phyloP scores from a whole-genome alignment of 352 stramenopile species.

The Globisporangium echinulatum region DNA sequence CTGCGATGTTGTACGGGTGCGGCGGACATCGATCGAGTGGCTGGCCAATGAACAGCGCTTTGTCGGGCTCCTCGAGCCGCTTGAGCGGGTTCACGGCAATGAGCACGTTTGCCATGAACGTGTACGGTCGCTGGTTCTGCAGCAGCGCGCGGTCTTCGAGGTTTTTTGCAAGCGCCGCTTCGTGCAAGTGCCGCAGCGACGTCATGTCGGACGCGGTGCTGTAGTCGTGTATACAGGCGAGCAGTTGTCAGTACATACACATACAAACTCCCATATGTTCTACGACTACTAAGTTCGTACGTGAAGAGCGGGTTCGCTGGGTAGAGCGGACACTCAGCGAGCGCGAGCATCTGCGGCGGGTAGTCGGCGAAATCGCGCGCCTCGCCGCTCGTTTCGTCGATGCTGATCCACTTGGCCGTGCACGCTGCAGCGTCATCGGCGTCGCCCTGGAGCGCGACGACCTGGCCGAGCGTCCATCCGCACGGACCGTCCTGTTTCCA shows the following conservation, averaged over 20 bases:
- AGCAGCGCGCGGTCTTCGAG: conserved; percentile 75
- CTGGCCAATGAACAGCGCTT: conserved; percentile 63
- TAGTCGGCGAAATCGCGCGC: conserved; percentile 14
- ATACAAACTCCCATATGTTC: background rate
- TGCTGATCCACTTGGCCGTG: conserved; percentile 31
- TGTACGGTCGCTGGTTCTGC: conserved; percentile 74
- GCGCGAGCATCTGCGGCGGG: conserved; percentile 30
- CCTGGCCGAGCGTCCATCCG: conserved; percentile 65
- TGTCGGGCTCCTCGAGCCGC: conserved; percentile 63
- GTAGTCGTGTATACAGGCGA: background rate
- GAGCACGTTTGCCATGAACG: conserved; percentile 85
- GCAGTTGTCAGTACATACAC: background rate
- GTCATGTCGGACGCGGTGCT: conserved; percentile 79
- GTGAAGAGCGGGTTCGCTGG: conserved; percentile 68
- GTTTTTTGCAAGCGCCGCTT: conserved; percentile 85
- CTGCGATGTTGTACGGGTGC: conserved; percentile 82
- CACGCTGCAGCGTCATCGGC: conserved; percentile 13
- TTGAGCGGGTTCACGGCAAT: conserved; percentile 83
- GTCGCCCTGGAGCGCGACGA: conserved; percentile 36
- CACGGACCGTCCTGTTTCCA: conserved; percentile 66
- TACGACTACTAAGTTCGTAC: conserved; percentile 5
- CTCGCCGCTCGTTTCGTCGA: conserved; percentile 67
- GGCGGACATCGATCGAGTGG: conserved; percentile 61
- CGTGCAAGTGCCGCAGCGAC: conserved; percentile 75
- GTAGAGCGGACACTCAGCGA: conserved; percentile 44